Evolutionary conservation across 805 yeast genomes (phyloP).

Genomic region (Monosporozyma siamensis): DNA sequence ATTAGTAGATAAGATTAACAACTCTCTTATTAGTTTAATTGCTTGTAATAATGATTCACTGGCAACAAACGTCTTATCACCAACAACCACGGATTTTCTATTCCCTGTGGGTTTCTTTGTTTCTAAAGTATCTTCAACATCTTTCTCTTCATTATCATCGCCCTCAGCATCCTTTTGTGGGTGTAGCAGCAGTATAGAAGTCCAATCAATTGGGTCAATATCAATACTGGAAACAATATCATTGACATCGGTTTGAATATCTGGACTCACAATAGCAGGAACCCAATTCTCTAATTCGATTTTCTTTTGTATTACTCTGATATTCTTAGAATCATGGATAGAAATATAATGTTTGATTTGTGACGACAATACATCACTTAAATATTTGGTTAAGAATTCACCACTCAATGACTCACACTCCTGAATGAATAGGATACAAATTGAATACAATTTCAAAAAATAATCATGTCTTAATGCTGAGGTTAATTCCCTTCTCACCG

Average conservation of each 20-base stretch:
- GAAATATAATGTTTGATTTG: conserved; percentile 55
- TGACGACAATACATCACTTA: conserved; percentile 56
- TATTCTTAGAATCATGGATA: conserved; percentile 44
- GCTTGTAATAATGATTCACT: conserved; percentile 40
- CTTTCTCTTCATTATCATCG: conserved; percentile 4
- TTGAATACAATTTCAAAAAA: conserved; percentile 57
- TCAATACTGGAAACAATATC: conserved; percentile 41
- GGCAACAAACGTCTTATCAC: conserved; percentile 48
- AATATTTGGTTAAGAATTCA: conserved; percentile 43
- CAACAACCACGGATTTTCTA: conserved; percentile 38
- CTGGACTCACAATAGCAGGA: conserved; percentile 48
- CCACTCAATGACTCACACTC: conserved; percentile 84
- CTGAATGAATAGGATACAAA: conserved; percentile 58
- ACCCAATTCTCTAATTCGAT: conserved; percentile 74
- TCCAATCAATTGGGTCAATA: conserved; percentile 44
- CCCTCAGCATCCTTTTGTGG: conserved; percentile 8
- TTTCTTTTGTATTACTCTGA: conserved; percentile 37
- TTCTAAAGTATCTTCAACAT: neutral
- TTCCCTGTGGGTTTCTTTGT: conserved; percentile 19
- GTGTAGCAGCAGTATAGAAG: conserved; percentile 26
- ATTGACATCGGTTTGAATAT: conserved; percentile 42
- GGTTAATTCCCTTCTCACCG: conserved; percentile 66
- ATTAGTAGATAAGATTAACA: conserved; percentile 46
- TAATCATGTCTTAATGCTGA: conserved; percentile 47
- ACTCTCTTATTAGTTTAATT: conserved; percentile 38